Evolutionary conservation across 2,329 filamentous ascomycete genomes (phyloP), one percentile per base, ranked within the genome.

Genomic region (Thelonectria olida): DNA sequence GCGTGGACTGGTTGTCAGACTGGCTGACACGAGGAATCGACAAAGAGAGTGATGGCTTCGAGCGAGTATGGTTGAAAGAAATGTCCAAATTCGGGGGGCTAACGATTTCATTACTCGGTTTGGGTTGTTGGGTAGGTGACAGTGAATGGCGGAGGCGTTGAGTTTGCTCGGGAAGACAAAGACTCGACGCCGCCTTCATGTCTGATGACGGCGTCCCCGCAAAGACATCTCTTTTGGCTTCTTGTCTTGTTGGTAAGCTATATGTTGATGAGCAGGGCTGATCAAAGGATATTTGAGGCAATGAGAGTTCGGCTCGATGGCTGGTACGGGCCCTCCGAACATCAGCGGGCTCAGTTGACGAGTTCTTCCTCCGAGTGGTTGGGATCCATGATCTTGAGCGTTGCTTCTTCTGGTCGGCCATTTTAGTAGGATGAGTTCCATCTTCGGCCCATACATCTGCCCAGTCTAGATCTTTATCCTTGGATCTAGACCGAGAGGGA

Each of bases 181-280:
- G 75, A 61, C 71, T 69, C 13, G 73, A 59, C 13, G 62, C 61
- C 28, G 67, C 73, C 45, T 72, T 73, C 66, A 68, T 71, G 65
- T 67, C 65, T 54, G 55, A 54, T 53, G 62, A 47, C 48, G 36
- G 38, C 38, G 65, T 71, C 58, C 72, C 69, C 58, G 68, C 71
- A 54, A 74, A 63, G 54, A 70, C 70, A 54, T 73, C 73, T 52
- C 61, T 71, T 66, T 77, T 73, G 64, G 72, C 75, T 39, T 82
- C 78, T 57, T 72, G 79, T 63, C 77, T 81, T 67, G 78, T 81
- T 68, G 83, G 79, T 72, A 82, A 84, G 64, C 77, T 81, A 45
- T 75, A 52, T 2, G 67, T 75, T 22, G 81, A 79, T 17, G 80
- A 80, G 59, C 76, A 73, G 44, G 76, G 74, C 12, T 74, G 77